Conservation (phyloP, 108 stramenopile species). For the Cyclotella baltica region DNA sequence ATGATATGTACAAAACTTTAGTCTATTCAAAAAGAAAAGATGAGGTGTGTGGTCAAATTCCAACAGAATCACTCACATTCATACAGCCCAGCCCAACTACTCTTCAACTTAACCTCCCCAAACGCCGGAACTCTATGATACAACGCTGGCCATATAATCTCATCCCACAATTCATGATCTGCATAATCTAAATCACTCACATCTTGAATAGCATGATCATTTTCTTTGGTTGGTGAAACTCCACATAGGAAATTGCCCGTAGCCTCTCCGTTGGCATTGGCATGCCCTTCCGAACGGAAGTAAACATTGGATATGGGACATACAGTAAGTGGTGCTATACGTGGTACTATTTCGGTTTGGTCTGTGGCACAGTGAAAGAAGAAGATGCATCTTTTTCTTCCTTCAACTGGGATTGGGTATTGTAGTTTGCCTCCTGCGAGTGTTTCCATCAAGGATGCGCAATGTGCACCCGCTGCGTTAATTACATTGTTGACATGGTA, state of each 20-base stretch:
- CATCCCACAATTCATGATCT: conserved; percentile 72
- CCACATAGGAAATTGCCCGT: conserved; percentile 74
- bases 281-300: conserved; percentile 71
- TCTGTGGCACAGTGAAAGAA: conserved; percentile 65
- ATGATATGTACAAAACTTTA: background rate
- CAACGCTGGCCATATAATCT: conserved; percentile 74
- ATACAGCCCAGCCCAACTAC: conserved; percentile 81
- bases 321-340: conserved; percentile 74
- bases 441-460: conserved; percentile 49
- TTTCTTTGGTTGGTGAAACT: conserved; percentile 64
- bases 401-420: conserved; percentile 69
- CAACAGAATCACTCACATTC: conserved; percentile 48
- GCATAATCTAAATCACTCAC: conserved; percentile 48
- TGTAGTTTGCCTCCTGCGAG: conserved; percentile 23
- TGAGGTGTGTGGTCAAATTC: background rate
- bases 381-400: conserved; percentile 77
- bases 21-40: background rate
- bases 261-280: conserved; percentile 19
- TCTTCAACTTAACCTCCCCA: conserved; percentile 70
- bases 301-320: conserved; percentile 66
- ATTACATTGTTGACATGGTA: conserved; percentile 63
- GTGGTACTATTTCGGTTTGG: conserved; percentile 31
- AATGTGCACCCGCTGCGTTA: conserved; percentile 75
- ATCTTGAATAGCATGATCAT: conserved; percentile 56
- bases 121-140: conserved; percentile 78